These are phyloP conservation scores for Fistulifera solaris DNA, from an alignment of 108 stramenopile genomes.

Conservation along the genomic window DNA sequence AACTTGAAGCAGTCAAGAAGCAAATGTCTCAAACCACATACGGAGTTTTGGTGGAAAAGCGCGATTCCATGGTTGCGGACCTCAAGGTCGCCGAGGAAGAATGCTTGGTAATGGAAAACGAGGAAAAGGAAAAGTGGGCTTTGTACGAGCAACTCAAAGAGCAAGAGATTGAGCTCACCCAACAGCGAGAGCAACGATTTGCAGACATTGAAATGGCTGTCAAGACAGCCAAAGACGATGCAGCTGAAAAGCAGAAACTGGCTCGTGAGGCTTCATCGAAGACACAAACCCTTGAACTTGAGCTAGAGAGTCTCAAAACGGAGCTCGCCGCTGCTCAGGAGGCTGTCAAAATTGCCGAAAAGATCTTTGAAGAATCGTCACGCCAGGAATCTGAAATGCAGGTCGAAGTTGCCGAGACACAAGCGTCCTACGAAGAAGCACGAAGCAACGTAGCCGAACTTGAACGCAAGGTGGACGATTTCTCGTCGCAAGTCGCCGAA, in stretches of 20 bases:
- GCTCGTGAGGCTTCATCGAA: conserved; percentile 63
- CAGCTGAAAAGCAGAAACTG: conserved; percentile 37
- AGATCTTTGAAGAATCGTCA: conserved; percentile 48
- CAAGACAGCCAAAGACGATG: conserved; percentile 59
- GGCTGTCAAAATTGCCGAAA: conserved; percentile 42
- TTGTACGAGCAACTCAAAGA: conserved; percentile 75
- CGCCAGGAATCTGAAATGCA: conserved; percentile 47
- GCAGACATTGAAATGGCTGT: conserved; percentile 57
- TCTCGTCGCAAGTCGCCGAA: conserved; percentile 61
- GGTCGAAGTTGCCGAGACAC: conserved; percentile 73
- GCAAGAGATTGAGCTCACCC: conserved; percentile 73
- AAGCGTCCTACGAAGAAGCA: conserved; percentile 66
- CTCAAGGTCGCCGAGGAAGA: conserved; percentile 49
- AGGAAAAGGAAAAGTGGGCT: conserved; percentile 62
- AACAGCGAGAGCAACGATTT: conserved; percentile 62
- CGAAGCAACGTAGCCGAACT: conserved; percentile 54
- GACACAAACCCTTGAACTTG: conserved; percentile 66
- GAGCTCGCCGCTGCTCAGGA: conserved; percentile 63
- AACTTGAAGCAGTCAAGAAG: conserved; percentile 67
- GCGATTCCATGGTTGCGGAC: conserved; percentile 59
- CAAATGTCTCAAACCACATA: conserved; percentile 81
- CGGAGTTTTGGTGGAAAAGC: conserved; percentile 69
- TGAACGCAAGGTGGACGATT: conserved; percentile 56
- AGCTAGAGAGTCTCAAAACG: conserved; percentile 63
- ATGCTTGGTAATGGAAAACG: conserved; percentile 56